Evolutionary conservation across 2,329 filamentous ascomycete species (phyloP).

Genomic region (Ophiostoma perfectum): DNA sequence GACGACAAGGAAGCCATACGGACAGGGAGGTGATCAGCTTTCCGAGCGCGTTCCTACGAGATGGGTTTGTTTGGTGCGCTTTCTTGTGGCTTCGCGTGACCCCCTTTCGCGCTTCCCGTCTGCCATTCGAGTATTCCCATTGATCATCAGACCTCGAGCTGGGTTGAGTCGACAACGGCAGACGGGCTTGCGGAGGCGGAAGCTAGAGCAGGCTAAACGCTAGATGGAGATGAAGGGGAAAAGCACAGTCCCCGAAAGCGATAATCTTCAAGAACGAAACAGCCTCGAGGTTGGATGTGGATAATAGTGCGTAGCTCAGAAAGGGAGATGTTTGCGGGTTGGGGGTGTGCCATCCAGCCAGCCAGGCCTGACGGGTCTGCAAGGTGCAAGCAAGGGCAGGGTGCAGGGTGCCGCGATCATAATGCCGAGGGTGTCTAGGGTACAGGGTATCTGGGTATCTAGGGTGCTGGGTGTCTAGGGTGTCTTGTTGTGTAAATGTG

Average conservation of each 20-base stretch:
- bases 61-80: background rate
- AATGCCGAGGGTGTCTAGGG: conserved; percentile 20
- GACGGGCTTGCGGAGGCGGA: background rate
- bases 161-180: background rate
- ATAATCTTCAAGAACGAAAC: conserved; percentile 15
- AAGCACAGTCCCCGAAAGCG: background rate
- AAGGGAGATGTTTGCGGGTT: conserved; percentile 3
- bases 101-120: background rate
- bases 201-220: background rate
- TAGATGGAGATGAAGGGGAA: conserved; percentile 4
- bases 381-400: background rate
- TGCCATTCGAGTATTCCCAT: background rate
- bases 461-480: background rate
- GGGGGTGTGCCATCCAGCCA: conserved; percentile 13
- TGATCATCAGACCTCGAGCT: background rate
- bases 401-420: conserved; percentile 21
- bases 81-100: background rate
- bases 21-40: background rate
- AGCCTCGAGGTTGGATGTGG: conserved; percentile 16
- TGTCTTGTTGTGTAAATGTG: conserved; percentile 21
- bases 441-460: too few relatives aligned
- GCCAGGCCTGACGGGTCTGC: background rate
- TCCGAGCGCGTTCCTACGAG: background rate
- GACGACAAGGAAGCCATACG: background rate
- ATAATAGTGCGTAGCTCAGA: background rate